Evolutionary conservation across 768 basidiomycete genomes (phyloP), one percentile per base, ranked within the genome.

Genomic region (Psilocybe azurescens): DNA sequence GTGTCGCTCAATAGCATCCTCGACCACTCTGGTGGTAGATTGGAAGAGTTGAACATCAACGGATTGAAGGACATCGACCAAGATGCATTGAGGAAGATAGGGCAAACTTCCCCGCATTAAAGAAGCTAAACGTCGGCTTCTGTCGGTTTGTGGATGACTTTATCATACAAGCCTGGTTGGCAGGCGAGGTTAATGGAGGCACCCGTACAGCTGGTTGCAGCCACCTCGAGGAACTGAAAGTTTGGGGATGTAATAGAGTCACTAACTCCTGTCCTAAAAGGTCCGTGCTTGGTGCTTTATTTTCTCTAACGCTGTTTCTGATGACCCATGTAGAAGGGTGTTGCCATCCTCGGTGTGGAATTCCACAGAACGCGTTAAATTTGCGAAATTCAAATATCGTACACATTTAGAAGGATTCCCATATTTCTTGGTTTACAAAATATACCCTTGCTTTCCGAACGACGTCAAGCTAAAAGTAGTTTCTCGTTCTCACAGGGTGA

Each of bases 81-180:
- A 36, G 84, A 85, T 11, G 74, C 77, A 20, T 55, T 85, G 55
- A 68, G 65, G 32, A 61, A 60, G 60, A 68, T 83, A 28, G 77
- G 73, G 39, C 9, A 79, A 74, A 58, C 67, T 13, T 75, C 71
- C 14, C 65, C 2, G 75, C 81, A 38, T 63, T 97, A 70, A 75
- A 72, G 67, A 81, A 77, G 70, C 63, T 98, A 44, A 92, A 99
- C 69, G 74, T 95, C 2, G 90, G 95, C 1, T 99, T 91, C 85
- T 95, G 95, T 67, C 78, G 96, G 52, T 82, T 84, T 20, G 81
- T 92, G 44, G 90, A 95, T 61, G 91, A 99, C 74, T 95, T 91
- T 69, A 81, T 90, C 3, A 76, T 98, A 64, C 89, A 92, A 73
- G 83, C 78, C 13, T 76, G 95, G 66, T 68, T 95, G 65, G 79